Conservation (phyloP, 1,284 basidiomycete species). For the Ganoderma lucidum region DNA sequence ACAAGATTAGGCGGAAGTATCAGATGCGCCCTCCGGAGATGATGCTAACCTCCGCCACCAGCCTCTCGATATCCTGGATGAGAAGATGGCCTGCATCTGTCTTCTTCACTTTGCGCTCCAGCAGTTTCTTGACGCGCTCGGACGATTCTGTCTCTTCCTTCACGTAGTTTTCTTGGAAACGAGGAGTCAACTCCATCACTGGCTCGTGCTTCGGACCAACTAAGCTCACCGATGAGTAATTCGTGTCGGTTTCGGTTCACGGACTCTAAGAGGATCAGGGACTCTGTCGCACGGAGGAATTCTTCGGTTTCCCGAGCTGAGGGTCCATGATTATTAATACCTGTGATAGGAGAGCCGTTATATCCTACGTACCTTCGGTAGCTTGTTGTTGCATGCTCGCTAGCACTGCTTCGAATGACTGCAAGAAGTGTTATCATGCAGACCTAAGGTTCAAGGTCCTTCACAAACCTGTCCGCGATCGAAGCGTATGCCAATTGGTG, state of each 20-base stretch:
- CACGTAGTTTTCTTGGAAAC: conserved; percentile 8
- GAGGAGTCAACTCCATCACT: neutral
- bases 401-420: conserved; percentile 3
- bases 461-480: conserved; percentile 16
- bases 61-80: conserved; percentile 28
- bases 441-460: neutral
- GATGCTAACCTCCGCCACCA: conserved; percentile 24
- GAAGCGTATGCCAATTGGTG: neutral
- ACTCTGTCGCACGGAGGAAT: neutral
- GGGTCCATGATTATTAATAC: no score
- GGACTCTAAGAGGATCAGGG: neutral
- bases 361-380: neutral
- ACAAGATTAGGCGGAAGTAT: neutral
- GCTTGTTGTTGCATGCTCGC: neutral
- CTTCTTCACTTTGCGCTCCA: conserved; percentile 33
- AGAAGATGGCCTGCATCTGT: conserved; percentile 26
- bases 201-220: neutral
- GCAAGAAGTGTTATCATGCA: neutral
- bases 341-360: neutral
- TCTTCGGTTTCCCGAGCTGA: neutral
- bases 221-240: neutral
- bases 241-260: neutral
- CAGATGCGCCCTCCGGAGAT: neutral
- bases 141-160: conserved; percentile 16
- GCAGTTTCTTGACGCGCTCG: conserved; percentile 23